phyloP scores from a whole-genome alignment of 2,329 filamentous ascomycete genomes.

The Arthrobotrys sphaeroides region DNA sequence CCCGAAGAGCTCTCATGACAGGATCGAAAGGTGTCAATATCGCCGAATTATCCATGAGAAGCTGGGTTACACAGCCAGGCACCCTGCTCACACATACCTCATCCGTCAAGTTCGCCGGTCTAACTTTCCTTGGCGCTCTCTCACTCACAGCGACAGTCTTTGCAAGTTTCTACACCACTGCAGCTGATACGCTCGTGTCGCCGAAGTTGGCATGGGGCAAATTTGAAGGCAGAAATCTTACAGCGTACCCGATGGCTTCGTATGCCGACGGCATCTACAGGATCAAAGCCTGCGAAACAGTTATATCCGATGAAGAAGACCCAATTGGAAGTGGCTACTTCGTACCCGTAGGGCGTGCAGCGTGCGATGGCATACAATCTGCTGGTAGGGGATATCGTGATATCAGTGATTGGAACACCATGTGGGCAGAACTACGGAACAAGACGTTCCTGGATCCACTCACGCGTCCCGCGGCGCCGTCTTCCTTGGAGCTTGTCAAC shows the following conservation, averaged over 20 bases:
- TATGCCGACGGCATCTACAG: conserved; percentile 74
- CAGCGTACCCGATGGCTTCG: conserved; percentile 68
- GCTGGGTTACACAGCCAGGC: conserved; percentile 76
- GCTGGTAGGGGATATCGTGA: conserved; percentile 66
- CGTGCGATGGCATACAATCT: conserved; percentile 75
- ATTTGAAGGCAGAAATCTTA: conserved; percentile 65
- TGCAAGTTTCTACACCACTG: conserved; percentile 78
- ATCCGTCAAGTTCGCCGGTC: conserved; percentile 71
- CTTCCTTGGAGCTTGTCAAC: conserved; percentile 29
- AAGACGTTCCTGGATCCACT: conserved; percentile 12
- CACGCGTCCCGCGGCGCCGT: conserved; percentile 13
- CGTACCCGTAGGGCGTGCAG: conserved; percentile 59
- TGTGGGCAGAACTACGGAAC: background rate
- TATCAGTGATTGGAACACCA: conserved; percentile 37
- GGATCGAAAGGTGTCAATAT: conserved; percentile 74
- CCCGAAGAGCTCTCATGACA: conserved; percentile 72
- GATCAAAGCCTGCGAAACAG: conserved; percentile 68
- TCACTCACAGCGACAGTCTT: conserved; percentile 73
- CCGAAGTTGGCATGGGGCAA: conserved; percentile 73
- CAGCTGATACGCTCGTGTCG: conserved; percentile 77
- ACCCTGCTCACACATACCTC: conserved; percentile 76
- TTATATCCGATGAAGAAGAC: conserved; percentile 66
- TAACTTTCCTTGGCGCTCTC: conserved; percentile 72
- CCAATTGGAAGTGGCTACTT: conserved; percentile 59
- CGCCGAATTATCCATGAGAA: conserved; percentile 80